A percentile compares a stretch with the other conserved stretches of the same genome.
These are phyloP conservation scores for Lumnitzera littorea DNA, from an alignment of 345 rosid genomes.

Conservation along the genomic window DNA sequence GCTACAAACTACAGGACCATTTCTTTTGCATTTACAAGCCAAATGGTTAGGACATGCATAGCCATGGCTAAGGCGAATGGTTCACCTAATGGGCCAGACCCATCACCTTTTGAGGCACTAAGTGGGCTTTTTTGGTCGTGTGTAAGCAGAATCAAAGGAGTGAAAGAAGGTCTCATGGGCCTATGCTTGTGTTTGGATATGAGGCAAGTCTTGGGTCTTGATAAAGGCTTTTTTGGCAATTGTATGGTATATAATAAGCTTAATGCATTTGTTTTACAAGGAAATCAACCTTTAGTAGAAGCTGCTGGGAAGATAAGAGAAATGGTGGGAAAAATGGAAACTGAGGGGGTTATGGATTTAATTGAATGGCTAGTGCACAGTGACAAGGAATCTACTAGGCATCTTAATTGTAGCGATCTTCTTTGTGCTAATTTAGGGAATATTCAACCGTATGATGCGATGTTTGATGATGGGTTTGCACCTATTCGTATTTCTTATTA, in stretches of 20 bases:
- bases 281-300: slow-evolving; percentile 10
- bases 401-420: slow-evolving; percentile 29
- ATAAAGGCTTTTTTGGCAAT: slow-evolving; percentile 54
- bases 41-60: slow-evolving; percentile 34
- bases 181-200: slow-evolving; percentile 49
- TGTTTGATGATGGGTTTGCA: slow-evolving; percentile 33
- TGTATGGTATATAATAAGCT: slow-evolving; percentile 51
- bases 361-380: slow-evolving; percentile 46
- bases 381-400: neutral
- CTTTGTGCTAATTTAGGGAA: slow-evolving; percentile 40
- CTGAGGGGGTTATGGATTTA: slow-evolving; percentile 40
- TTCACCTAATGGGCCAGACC: neutral
- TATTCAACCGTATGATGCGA: slow-evolving; percentile 16
- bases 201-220: slow-evolving; percentile 40
- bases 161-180: slow-evolving; percentile 23
- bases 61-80: slow-evolving; percentile 16
- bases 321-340: slow-evolving; percentile 25
- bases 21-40: slow-evolving; percentile 34
- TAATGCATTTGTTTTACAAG: neutral
- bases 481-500: slow-evolving; percentile 33
- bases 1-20: slow-evolving; percentile 21
- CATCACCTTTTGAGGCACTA: slow-evolving; percentile 40
- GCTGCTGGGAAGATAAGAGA: slow-evolving; percentile 32
- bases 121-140: slow-evolving; percentile 56
- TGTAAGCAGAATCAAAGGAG: slow-evolving; percentile 41